Base-by-base conservation (phyloP, 805 yeast species). In the Kluyveromyces dobzhanskii region DNA sequence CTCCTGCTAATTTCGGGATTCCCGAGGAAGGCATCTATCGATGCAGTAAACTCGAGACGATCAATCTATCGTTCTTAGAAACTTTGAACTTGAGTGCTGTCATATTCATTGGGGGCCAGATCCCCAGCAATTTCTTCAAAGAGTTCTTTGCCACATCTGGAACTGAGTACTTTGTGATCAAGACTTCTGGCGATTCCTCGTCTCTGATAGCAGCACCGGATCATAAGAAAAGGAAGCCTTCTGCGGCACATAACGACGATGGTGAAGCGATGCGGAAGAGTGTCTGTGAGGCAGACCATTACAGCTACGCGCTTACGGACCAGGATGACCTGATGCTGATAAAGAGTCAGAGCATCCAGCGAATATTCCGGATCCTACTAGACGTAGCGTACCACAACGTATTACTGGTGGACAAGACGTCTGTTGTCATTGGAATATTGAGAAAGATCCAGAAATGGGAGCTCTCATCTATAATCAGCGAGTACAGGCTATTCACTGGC, bases 1-100 rank as follows among this genome's bases (percentile, higher is more conserved):
- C 95, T 1, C 97, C 98, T 1, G 90, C 86, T 35, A 85, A 84
- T 56, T 92, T 84, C 64, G 95, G 95, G 0, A 69, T 86, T 23
- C 96, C 88, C 3, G 97, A 92, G 61, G 79, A 80, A 18, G 94
- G 94, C 0, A 65, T 90, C 1, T 81, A 84, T 62, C 70, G 97
- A 39, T 85, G 96, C 51, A 73, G 92, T 4, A 77, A 78, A 49
- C 61, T 90, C 9, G 90, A 83, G 43, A 75, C 85, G 1, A 76
- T 84, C 41, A 80, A 84, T 56, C 69, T 80, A 42, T 81, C 92
- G 19, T 90, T 88, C 53, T 56, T 90, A 18, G 81, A 76, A 41
- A 84, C 95, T 0, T 66, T 90, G 21, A 67, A 71, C 19, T 66
- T 90, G 38, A 74, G 73, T 45, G 73, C 87, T 4, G 71, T 90